Conservation (phyloP, 148 eudicot genomes). For the Cornus suecica region DNA sequence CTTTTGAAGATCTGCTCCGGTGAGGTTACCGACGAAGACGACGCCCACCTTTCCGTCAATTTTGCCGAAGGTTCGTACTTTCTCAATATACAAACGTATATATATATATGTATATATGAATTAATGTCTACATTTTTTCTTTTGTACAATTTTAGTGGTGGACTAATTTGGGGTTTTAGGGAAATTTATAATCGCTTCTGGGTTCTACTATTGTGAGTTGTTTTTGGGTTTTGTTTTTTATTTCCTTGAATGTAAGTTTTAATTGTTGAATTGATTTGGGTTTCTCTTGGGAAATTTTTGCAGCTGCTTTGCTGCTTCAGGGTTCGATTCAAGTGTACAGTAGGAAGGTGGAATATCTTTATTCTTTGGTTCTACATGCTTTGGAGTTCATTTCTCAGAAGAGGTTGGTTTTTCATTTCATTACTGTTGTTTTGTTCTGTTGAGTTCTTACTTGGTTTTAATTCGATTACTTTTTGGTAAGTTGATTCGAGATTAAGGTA, state of each 20-base stretch:
- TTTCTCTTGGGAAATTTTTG: slow-evolving; percentile 27
- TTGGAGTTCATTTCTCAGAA: slow-evolving; percentile 77
- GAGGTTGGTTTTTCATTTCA: slow-evolving; percentile 37
- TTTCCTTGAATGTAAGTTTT: not conserved
- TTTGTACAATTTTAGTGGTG: too few species aligned
- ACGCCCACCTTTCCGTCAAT: slow-evolving; percentile 53
- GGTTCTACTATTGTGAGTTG: too few species aligned
- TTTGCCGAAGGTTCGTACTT: slow-evolving; percentile 67
- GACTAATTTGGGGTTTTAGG: too few species aligned
- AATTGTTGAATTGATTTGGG: not conserved
- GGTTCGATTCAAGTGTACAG: slow-evolving; percentile 92
- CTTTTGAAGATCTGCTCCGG: slow-evolving; percentile 88
- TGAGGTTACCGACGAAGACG: slow-evolving; percentile 43
- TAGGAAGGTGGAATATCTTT: slow-evolving; percentile 86
- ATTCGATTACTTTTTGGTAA: not conserved
- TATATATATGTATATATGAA: too few species aligned
- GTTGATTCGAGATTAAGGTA: too few species aligned
- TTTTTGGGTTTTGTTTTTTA: too few species aligned
- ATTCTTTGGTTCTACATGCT: slow-evolving; percentile 80
- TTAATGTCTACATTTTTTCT: not conserved
- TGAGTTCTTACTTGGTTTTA: not conserved
- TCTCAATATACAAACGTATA: not conserved
- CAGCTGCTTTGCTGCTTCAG: slow-evolving; percentile 89
- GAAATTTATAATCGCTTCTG: too few species aligned
- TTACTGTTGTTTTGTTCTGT: not conserved